Evolutionary conservation across 176 grass and related monocot species (phyloP).

Genomic region (Avena sativa): DNA sequence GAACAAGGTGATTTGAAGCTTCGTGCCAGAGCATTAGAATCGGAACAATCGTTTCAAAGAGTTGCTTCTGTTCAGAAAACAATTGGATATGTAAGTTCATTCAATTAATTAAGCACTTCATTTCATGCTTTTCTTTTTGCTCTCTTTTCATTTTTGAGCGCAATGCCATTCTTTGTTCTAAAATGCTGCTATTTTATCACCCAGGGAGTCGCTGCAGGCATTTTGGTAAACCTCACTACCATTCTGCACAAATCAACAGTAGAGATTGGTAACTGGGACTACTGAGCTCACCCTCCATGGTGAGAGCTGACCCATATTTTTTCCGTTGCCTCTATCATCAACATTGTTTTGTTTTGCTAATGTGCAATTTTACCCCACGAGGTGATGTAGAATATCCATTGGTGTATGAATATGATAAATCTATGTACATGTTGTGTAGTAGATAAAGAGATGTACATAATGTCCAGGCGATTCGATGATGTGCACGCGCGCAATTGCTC

Average conservation of each 20-base stretch:
- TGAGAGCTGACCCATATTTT: constrained; percentile 27
- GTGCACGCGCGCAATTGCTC: too few relatives aligned
- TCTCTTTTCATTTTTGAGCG: neutral
- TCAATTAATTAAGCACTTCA: neutral
- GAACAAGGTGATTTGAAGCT: constrained; percentile 98
- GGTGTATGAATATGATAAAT: constrained; percentile 5
- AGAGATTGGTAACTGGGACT: constrained; percentile 91
- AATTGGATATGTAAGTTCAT: constrained; percentile 67
- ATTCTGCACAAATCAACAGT: constrained; percentile 76
- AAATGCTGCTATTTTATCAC: constrained; percentile 38
- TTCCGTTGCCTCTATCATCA: neutral
- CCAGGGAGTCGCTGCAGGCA: constrained; percentile 88
- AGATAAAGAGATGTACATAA: constrained; percentile 52
- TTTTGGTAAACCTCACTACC: constrained; percentile 85
- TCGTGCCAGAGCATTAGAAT: constrained; percentile 88
- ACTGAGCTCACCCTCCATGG: neutral
- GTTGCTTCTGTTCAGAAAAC: constrained; percentile 85
- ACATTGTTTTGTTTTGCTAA: neutral
- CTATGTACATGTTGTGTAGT: constrained; percentile 43
- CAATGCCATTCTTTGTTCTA: constrained; percentile 22
- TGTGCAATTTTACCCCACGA: constrained; percentile 30
- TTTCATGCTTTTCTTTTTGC: neutral
- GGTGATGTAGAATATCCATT: constrained; percentile 44
- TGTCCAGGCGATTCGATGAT: constrained; percentile 34
- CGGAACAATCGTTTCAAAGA: constrained; percentile 68